Base-by-base conservation (phyloP, 768 basidiomycete genomes). In the Termitomyces titanicus region DNA sequence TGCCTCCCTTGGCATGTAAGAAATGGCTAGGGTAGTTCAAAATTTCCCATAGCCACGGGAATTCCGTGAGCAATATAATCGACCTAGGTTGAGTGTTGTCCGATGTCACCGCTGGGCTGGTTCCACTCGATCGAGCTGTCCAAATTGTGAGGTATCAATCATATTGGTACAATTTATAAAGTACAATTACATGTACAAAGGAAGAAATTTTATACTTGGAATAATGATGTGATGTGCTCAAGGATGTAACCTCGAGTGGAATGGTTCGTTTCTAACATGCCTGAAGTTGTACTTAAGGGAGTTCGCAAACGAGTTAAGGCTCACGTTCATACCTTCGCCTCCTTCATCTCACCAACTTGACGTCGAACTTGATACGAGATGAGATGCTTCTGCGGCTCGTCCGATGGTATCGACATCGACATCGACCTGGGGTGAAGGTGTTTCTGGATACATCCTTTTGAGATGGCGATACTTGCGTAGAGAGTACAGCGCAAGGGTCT, bases 401-500 rank as follows among this genome's bases (percentile, higher is more conserved):
- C 57, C 40, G 17, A 57, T 47, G 5, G 58, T 38, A 49, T 63
- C 55, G 34, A 56, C 57, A n/a, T 47, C 52, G 18, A 61, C 35
- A 22, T 47, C 52, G 18, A 61, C 35, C n/a, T 53, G 58, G 5
- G 62, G 57, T n/a, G 50, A 50, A 43, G 58, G 48, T 3, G 43
- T 24, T 44, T 65, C 64, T 18, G 82, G 81, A 65, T 93, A 93
- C 75, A 85, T 84, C 54, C 85, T 78, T 65, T 82, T 88, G 58
- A 94, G 71, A 66, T 92, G 81, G 44, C 92, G 82, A 63, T 93
- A 94, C 70, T 94, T 94, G 60, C 87, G 80, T 42, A 94, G 70
- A 1, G 88, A 85, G 63, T 94, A 93, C 20, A 94, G 69, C 0
- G 91, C 90, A 42, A 93, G 74, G 0, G 90, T 92, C 72, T 93